phyloP scores from a whole-genome alignment of 768 basidiomycete genomes.

The Suillus brevipes region DNA sequence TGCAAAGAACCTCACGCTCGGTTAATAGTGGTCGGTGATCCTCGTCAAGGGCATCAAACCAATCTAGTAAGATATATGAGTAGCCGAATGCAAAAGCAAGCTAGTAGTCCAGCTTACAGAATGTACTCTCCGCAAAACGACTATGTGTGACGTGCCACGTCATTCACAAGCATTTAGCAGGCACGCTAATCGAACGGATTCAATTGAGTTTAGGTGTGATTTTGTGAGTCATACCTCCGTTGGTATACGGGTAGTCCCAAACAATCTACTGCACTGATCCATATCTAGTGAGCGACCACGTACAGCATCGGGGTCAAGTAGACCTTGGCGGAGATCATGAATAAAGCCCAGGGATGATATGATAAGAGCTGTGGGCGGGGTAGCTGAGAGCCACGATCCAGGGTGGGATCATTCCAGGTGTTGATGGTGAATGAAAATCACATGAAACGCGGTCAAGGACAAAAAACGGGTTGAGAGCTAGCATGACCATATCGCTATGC shows the following conservation, averaged over 20 bases:
- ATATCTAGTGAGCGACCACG: slow-evolving; percentile 85
- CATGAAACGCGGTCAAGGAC: slow-evolving; percentile 77
- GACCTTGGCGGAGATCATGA: slow-evolving; percentile 83
- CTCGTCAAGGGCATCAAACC: slow-evolving; percentile 92
- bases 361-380: slow-evolving; percentile 85
- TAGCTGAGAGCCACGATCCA: slow-evolving; percentile 80
- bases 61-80: slow-evolving; percentile 55
- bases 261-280: slow-evolving; percentile 90
- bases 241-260: slow-evolving; percentile 90
- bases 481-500: slow-evolving; percentile 88
- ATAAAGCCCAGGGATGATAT: slow-evolving; percentile 90
- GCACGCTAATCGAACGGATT: slow-evolving; percentile 54
- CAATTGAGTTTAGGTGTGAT: background rate
- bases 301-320: slow-evolving; percentile 80
- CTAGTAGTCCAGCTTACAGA: slow-evolving; percentile 59
- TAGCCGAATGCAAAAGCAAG: background rate
- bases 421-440: slow-evolving; percentile 38
- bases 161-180: slow-evolving; percentile 80
- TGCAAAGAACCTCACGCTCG: slow-evolving; percentile 85
- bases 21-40: slow-evolving; percentile 80
- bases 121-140: slow-evolving; percentile 90
- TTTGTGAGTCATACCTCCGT: slow-evolving; percentile 57
- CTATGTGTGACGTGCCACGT: slow-evolving; percentile 77
- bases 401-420: slow-evolving; percentile 92
- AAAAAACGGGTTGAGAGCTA: slow-evolving; percentile 96